A percentile compares a stretch with the other conserved stretches of the same genome.
Conservation (phyloP, 495 filamentous ascomycete genomes). For the Letharia columbiana region DNA sequence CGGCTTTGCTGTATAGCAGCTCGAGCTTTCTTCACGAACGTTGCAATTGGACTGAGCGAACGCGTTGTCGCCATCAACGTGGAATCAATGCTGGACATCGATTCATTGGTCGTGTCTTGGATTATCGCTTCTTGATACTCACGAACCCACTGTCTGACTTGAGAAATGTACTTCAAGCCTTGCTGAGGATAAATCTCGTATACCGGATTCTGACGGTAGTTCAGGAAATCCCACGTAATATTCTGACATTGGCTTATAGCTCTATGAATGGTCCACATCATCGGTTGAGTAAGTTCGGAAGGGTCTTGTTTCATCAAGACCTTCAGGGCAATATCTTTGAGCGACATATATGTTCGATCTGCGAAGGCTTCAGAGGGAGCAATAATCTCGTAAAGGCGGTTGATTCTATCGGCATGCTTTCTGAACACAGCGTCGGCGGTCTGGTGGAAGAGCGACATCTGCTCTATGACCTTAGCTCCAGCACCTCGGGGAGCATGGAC, state of each 20-base stretch:
- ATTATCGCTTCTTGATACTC: constrained; percentile 44
- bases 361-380: constrained; percentile 27
- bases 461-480: constrained; percentile 40
- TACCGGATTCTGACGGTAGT: constrained; percentile 34
- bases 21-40: constrained; percentile 59
- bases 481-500: constrained; percentile 44
- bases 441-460: constrained; percentile 45
- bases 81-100: constrained; percentile 22
- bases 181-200: constrained; percentile 42
- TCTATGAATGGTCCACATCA: constrained; percentile 61
- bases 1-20: constrained; percentile 60
- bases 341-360: constrained; percentile 44
- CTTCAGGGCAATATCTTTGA: constrained; percentile 53
- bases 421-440: constrained; percentile 45
- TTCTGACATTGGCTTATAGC: constrained; percentile 47
- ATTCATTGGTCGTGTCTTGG: constrained; percentile 22
- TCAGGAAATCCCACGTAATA: constrained; percentile 33
- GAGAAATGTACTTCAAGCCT: constrained; percentile 36
- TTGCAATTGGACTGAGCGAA: constrained; percentile 36
- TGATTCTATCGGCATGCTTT: constrained; percentile 30
- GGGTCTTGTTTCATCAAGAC: constrained; percentile 36
- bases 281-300: constrained; percentile 41
- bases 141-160: constrained; percentile 49
- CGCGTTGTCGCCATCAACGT: background rate
- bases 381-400: constrained; percentile 33